Evolutionary conservation across 495 filamentous ascomycete species (phyloP), one percentile per base, ranked within the genome.

Genomic region (Evansstolkia leycettana): DNA sequence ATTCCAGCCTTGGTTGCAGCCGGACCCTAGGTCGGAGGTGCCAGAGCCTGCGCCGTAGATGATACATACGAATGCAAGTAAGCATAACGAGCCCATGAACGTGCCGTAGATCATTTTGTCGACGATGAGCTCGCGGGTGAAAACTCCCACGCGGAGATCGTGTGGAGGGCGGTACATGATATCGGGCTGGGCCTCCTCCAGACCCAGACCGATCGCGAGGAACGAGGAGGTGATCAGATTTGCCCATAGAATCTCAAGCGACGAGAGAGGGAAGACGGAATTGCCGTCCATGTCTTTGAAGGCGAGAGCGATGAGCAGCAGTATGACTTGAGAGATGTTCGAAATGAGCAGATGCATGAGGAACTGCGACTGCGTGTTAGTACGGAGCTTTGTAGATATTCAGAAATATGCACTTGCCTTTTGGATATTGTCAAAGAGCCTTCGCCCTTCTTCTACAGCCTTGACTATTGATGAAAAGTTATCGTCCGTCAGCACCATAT

Each of bases 401-500:
- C 19, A 11, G 17, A 14, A 6, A 14, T 10, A 11, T 29, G 1
- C 12, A 0, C 11, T 14, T 43, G 50, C 57, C 64, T 88, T 88
- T 45, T 86, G 79, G 40, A 86, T 84, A 45, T 86, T 86, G 43
- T 80, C 78, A 50, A 84, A 86, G 50, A 86, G 71, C 36, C 80
- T 62, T 17, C 81, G 58, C 1, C 81, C 81, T 51, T 86, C 80
- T 34, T 76, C 71, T 39, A 85, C 75, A 5, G 79, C 80, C 15
- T 73, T 79, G 14, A 83, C 72, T 35, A 86, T 84, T 12, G 69
- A 76, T 0, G 81, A 78, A 45, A 90, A 90, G 53, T 93, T 89
- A 55, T 92, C 86, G 54, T 90, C 83, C 0, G 84, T 88, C 14
- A 92, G 60, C 8, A 92, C 83, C 49, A 92, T 86, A 52, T 88